phyloP scores from a whole-genome alignment of 371 early-diverging fungal species.

The Lichtheimia corymbifera region DNA sequence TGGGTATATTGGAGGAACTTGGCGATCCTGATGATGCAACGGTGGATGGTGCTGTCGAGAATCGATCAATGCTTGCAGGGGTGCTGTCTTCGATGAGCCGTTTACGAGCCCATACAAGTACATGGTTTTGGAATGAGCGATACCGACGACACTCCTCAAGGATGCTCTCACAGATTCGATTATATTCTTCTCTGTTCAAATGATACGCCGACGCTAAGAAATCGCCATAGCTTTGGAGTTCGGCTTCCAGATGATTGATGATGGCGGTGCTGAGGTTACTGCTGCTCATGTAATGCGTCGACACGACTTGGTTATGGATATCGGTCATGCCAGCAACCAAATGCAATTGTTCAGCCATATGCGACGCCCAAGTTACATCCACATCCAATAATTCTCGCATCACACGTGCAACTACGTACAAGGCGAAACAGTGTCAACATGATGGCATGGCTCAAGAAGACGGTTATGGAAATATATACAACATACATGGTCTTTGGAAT shows the following conservation, averaged over 20 bases:
- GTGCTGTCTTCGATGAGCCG: slow-evolving; percentile 19
- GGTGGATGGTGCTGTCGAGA: slow-evolving; percentile 3
- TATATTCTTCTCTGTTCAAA: slow-evolving; percentile 1
- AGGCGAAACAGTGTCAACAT: not conserved
- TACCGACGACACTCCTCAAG: slow-evolving; percentile 17
- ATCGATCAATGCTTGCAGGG: not conserved
- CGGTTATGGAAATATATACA: too few species aligned
- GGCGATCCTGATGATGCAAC: not conserved
- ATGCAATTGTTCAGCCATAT: slow-evolving; percentile 22
- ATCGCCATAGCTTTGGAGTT: slow-evolving; percentile 17
- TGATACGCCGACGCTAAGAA: slow-evolving; percentile 7
- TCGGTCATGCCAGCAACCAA: slow-evolving; percentile 28
- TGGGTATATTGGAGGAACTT: not conserved
- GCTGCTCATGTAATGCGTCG: slow-evolving; percentile 20
- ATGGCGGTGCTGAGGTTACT: slow-evolving; percentile 24
- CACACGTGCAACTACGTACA: slow-evolving; percentile 15
- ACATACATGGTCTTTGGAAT: slow-evolving; percentile 28
- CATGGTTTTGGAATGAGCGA: slow-evolving; percentile 32
- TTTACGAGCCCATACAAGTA: slow-evolving; percentile 43
- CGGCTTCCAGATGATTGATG: slow-evolving; percentile 9
- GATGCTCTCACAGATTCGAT: not conserved
- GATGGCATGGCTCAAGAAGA: not conserved
- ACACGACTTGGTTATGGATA: slow-evolving; percentile 26
- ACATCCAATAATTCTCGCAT: slow-evolving; percentile 24
- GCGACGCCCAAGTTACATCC: slow-evolving; percentile 26